A percentile compares a stretch with the other conserved stretches of the same genome.
Evolutionary conservation across 2,329 filamentous ascomycete genomes (phyloP).

Genomic region (Chalaropsis ovoidea): DNA sequence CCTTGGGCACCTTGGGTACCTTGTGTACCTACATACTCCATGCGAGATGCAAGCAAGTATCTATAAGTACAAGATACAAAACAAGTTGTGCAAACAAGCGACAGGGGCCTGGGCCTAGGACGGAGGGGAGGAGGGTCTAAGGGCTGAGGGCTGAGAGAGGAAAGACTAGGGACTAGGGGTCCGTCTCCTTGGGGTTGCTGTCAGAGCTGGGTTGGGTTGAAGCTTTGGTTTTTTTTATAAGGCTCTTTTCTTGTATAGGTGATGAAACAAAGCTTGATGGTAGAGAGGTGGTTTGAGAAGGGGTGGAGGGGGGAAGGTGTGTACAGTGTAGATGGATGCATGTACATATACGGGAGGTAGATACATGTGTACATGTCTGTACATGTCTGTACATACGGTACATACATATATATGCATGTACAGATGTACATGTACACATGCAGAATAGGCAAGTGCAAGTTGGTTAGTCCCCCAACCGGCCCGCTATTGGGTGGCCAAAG

Average conservation of each 20-base stretch:
- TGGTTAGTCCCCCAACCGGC: neutral
- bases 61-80: too few relatives aligned
- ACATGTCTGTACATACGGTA: neutral
- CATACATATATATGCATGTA: neutral
- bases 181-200: neutral
- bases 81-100: too few relatives aligned
- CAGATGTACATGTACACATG: neutral
- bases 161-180: too few relatives aligned
- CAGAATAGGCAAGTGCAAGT: neutral
- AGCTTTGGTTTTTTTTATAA: neutral
- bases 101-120: too few relatives aligned
- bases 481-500: constrained; percentile 8
- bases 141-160: too few relatives aligned
- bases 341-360: too few relatives aligned
- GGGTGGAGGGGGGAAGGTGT: neutral
- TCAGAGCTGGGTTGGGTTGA: neutral
- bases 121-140: too few relatives aligned
- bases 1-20: neutral
- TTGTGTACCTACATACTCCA: neutral
- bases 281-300: neutral
- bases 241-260: neutral
- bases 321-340: too few relatives aligned
- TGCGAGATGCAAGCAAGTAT: too few relatives aligned
- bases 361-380: neutral
- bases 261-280: neutral